These are phyloP conservation scores for Cucumis cinereus DNA, from an alignment of 306 rosid genomes.

Conservation along the genomic window DNA sequence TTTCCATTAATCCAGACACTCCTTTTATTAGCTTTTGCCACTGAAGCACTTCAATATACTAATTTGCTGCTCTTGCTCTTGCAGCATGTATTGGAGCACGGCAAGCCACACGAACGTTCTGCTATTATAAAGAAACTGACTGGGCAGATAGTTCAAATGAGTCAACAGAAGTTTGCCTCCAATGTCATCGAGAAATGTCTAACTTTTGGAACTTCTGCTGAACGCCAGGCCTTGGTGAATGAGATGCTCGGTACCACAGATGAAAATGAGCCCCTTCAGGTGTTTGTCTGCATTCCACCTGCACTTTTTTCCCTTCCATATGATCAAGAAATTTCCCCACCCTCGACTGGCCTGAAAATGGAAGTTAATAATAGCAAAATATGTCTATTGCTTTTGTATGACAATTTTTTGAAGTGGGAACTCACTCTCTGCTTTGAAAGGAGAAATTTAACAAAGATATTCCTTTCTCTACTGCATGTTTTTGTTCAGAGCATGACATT, in stretches of 20 bases:
- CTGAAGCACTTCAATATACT: not conserved
- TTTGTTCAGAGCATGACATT: not conserved
- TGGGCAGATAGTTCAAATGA: slow-evolving; percentile 86
- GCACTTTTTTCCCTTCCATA: not conserved
- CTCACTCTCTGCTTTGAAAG: not conserved
- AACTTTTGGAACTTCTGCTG: slow-evolving; percentile 60
- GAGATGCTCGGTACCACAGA: slow-evolving; percentile 96
- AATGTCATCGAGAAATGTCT: slow-evolving; percentile 85
- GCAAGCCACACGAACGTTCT: slow-evolving; percentile 73
- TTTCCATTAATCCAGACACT: slow-evolving; percentile 3
- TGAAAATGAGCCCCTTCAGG: slow-evolving; percentile 98
- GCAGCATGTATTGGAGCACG: slow-evolving; percentile 88
- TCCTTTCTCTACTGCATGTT: not conserved
- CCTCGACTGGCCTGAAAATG: not conserved
- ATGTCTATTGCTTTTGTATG: not conserved
- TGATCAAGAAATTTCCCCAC: not conserved
- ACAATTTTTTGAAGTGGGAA: not conserved
- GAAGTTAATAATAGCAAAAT: not conserved
- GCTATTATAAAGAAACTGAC: slow-evolving; percentile 70
- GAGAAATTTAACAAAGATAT: not conserved
- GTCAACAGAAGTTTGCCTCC: slow-evolving; percentile 97
- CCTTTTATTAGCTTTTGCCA: not conserved
- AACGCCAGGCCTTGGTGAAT: slow-evolving; percentile 63
- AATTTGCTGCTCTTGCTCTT: not conserved
- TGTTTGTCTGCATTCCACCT: slow-evolving; percentile 13